phyloP scores from a whole-genome alignment of 331 rosid species.

The Quercus tomentella region DNA sequence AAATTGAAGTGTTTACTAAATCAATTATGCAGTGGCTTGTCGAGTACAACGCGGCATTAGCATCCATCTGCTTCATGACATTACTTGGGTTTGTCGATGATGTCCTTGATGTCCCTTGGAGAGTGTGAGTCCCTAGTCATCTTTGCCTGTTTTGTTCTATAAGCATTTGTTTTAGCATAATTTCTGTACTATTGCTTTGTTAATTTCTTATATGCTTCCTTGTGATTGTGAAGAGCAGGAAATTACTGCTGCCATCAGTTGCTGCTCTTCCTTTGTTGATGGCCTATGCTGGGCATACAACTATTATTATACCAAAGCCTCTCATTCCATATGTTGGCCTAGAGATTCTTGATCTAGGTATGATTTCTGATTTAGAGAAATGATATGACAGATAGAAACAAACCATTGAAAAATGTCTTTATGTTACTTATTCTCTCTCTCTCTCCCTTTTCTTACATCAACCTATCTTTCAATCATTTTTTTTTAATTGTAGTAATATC shows the following conservation, averaged over 20 bases:
- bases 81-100: constrained; percentile 97
- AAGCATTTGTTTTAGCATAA: constrained; percentile 3
- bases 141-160: not conserved
- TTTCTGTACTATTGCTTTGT: constrained; percentile 20
- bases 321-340: constrained; percentile 67
- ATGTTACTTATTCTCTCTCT: not conserved
- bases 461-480: not conserved
- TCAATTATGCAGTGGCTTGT: constrained; percentile 89
- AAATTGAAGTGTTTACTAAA: constrained; percentile 2
- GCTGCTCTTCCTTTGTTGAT: constrained; percentile 95
- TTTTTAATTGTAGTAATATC: not conserved
- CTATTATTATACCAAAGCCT: constrained; percentile 91
- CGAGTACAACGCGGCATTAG: constrained; percentile 93
- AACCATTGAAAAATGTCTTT: not conserved
- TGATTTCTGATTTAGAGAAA: constrained; percentile 11
- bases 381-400: not conserved
- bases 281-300: constrained; percentile 99
- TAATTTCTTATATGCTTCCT: constrained; percentile 11
- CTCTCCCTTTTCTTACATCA: not conserved
- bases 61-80: constrained; percentile 87
- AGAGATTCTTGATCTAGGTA: constrained; percentile 78
- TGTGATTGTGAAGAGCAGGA: constrained; percentile 67
- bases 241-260: constrained; percentile 79
- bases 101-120: constrained; percentile 97
- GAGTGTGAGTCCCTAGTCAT: constrained; percentile 73